Percentiles rank a stretch among this genome's conserved stretches.
Conservation (phyloP, 2,329 filamentous ascomycete species). For the Pseudogymnoascus sp. region DNA sequence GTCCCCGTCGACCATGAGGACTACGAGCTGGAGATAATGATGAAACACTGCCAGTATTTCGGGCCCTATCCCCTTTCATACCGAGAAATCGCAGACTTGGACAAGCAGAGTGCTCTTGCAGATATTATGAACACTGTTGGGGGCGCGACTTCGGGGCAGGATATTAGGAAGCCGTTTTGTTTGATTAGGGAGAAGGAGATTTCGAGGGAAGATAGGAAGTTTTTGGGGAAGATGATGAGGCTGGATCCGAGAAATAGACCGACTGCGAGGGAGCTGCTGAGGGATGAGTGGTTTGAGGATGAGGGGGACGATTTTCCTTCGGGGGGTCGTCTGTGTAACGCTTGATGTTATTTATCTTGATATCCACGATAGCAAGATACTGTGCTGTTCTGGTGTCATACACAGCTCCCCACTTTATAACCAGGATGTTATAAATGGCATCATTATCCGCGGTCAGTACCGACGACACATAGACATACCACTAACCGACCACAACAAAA, state of each 20-base stretch:
- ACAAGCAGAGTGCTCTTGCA: constrained; percentile 18
- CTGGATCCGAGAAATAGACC: constrained; percentile 23
- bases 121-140: constrained; percentile 14
- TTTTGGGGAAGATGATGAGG: constrained; percentile 22
- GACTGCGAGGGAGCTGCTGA: constrained; percentile 22
- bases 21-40: constrained; percentile 20
- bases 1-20: constrained; percentile 21
- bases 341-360: not conserved
- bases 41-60: constrained; percentile 21
- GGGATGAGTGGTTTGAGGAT: constrained; percentile 18
- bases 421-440: not conserved
- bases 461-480: not conserved
- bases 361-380: not conserved
- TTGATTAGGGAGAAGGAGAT: constrained; percentile 18
- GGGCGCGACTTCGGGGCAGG: not conserved
- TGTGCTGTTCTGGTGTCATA: not conserved
- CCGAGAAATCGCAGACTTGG: constrained; percentile 19
- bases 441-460: not conserved
- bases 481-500: not conserved
- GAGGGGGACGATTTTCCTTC: not conserved
- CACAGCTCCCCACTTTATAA: not conserved
- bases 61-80: constrained; percentile 21
- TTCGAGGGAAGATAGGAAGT: constrained; percentile 18
- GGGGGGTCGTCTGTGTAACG: not conserved
- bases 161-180: constrained; percentile 20